These are phyloP conservation scores for Gardenia jasminoides DNA, from an alignment of 257 asterid genomes.

Conservation along the genomic window DNA sequence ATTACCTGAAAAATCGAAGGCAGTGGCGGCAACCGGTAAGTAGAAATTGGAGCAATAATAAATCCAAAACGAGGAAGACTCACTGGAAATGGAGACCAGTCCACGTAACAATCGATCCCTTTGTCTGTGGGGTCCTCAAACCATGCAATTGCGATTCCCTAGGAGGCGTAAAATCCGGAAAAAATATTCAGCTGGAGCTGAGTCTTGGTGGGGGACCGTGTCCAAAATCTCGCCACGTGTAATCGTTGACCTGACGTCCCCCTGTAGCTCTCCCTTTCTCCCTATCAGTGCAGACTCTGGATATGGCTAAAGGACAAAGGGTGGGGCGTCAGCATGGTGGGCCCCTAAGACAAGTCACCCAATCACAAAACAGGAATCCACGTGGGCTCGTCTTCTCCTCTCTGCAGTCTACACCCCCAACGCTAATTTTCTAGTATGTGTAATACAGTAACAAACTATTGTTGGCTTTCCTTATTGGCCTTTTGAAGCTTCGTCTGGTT, in stretches of 20 bases:
- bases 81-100: constrained; percentile 1
- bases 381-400: constrained; percentile 14
- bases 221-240: constrained; percentile 25
- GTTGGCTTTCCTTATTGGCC: background rate
- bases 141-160: constrained; percentile 12
- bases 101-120: constrained; percentile 5
- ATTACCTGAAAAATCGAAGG: too few species aligned
- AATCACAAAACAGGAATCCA: constrained; percentile 26
- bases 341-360: constrained; percentile 9
- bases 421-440: background rate
- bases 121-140: constrained; percentile 15
- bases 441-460: too few species aligned
- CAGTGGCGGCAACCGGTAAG: too few species aligned
- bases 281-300: background rate
- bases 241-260: constrained; percentile 20
- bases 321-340: constrained; percentile 5
- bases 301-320: constrained; percentile 2
- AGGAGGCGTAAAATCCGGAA: constrained; percentile 31
- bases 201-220: constrained; percentile 12
- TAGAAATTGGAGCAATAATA: background rate
- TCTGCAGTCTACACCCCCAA: background rate
- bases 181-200: constrained; percentile 14
- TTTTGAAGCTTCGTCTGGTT: background rate
- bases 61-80: background rate
- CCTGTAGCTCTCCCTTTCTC: background rate